Evolutionary conservation across 164 flowering plant genomes (phyloP).

Genomic region (Sedum album): DNA sequence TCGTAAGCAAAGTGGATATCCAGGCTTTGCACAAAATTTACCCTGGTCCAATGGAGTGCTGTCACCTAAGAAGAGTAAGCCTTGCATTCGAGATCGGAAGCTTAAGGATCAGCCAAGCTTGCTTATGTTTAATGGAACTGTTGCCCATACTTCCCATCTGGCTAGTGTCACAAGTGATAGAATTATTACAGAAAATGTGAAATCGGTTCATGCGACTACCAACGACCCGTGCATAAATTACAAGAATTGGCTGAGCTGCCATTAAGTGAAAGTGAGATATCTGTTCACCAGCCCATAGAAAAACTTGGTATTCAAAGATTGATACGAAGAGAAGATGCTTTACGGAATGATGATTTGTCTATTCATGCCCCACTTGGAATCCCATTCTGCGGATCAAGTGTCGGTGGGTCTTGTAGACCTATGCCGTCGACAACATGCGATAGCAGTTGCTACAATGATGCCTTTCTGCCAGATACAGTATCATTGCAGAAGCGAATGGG

Average conservation of each 20-base stretch:
- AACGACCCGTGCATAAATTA: conserved; percentile 44
- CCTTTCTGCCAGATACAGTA: conserved; percentile 50
- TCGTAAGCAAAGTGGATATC: conserved; percentile 36
- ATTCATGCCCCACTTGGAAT: conserved; percentile 83
- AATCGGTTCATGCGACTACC: conserved; percentile 41
- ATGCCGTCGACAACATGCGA: conserved; percentile 26
- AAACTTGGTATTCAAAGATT: conserved; percentile 16
- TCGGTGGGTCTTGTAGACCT: conserved; percentile 72
- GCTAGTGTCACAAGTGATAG: conserved; percentile 28
- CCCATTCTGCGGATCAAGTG: conserved; percentile 65
- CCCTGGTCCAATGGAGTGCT: conserved; percentile 74
- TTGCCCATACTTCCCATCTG: conserved; percentile 33
- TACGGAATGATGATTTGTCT: conserved; percentile 22
- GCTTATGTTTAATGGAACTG: conserved; percentile 68
- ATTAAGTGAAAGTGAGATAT: conserved; percentile 33
- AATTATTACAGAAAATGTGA: conserved; percentile 49
- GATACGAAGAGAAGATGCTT: conserved; percentile 21
- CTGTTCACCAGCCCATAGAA: conserved; percentile 18
- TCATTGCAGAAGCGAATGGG: conserved; percentile 75
- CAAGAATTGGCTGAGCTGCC: conserved; percentile 48
- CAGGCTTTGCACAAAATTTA: conserved; percentile 19
- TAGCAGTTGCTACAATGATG: conserved; percentile 33
- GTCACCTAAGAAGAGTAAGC: conserved; percentile 65
- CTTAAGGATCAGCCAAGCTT: conserved; percentile 60
- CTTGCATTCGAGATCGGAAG: conserved; percentile 51